Percentiles rank a stretch among this genome's conserved stretches.
Evolutionary conservation across 2,329 filamentous ascomycete species (phyloP).

Genomic region (Balansia obtecta): DNA sequence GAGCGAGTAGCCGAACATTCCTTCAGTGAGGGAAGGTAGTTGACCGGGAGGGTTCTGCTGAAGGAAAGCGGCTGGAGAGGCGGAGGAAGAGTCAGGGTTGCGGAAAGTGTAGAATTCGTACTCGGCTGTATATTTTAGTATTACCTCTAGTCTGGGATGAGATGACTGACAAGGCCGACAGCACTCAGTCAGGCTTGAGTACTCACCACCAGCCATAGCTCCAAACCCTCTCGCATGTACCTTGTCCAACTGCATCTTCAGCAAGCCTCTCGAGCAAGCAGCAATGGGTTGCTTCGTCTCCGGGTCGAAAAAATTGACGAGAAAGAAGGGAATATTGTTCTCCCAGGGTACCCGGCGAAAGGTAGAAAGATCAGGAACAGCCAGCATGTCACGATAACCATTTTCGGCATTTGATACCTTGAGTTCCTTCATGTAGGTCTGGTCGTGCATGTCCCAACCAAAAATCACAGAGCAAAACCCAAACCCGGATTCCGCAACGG

Average conservation of each 20-base stretch:
- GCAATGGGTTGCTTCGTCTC: constrained; percentile 60
- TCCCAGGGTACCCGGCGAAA: constrained; percentile 89
- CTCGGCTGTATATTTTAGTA: constrained; percentile 46
- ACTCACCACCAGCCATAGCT: constrained; percentile 79
- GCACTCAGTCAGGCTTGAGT: too few species aligned
- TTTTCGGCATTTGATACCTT: constrained; percentile 83
- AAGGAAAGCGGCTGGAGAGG: constrained; percentile 63
- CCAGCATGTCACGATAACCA: constrained; percentile 76
- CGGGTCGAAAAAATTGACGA: constrained; percentile 74
- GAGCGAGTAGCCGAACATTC: constrained; percentile 92
- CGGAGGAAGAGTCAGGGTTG: constrained; percentile 41
- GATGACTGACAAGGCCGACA: too few species aligned
- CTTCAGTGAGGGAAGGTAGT: constrained; percentile 74
- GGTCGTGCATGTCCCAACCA: constrained; percentile 95
- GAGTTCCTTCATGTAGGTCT: constrained; percentile 76
- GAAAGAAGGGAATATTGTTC: constrained; percentile 71
- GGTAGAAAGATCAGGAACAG: constrained; percentile 63
- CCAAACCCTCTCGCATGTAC: constrained; percentile 56
- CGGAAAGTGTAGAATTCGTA: constrained; percentile 94
- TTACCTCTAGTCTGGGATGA: too few species aligned
- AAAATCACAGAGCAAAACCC: constrained; percentile 93
- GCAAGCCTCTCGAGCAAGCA: constrained; percentile 66
- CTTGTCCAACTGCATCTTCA: constrained; percentile 57
- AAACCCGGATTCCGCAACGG: constrained; percentile 68
- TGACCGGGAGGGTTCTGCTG: constrained; percentile 57